These are phyloP conservation scores for Botrytis fabae DNA, from an alignment of 2,329 filamentous ascomycete genomes.

Conservation along the genomic window DNA sequence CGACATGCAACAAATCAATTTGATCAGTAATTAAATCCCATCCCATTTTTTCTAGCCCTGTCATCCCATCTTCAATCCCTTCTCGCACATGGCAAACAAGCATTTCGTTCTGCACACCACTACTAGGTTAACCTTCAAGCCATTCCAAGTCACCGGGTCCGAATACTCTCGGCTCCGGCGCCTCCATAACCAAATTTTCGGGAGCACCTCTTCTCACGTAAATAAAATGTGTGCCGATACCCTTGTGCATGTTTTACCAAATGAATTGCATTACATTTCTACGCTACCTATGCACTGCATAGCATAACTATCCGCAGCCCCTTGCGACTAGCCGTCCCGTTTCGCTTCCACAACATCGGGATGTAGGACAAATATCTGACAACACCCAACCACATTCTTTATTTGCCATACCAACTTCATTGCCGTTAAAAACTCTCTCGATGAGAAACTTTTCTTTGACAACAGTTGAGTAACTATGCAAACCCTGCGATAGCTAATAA, in stretches of 20 bases:
- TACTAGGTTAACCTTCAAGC: neutral
- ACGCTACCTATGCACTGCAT: constrained; percentile 6
- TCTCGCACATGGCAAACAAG: constrained; percentile 13
- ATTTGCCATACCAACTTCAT: neutral
- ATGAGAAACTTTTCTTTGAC: neutral
- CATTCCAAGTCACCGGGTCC: neutral
- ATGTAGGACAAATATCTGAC: neutral
- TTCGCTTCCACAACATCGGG: neutral
- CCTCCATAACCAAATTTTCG: neutral
- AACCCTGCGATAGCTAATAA: neutral
- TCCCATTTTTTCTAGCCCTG: neutral
- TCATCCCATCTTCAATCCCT: constrained; percentile 4
- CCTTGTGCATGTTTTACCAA: neutral
- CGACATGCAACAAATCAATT: constrained; percentile 4
- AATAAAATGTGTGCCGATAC: neutral
- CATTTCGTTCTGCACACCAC: neutral
- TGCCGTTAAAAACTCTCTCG: neutral
- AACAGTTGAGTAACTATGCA: neutral
- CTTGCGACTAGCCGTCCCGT: neutral
- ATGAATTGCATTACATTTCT: constrained; percentile 4
- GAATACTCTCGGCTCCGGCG: neutral
- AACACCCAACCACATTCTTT: neutral
- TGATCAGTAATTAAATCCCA: neutral
- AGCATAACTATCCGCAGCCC: neutral
- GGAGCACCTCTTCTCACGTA: neutral